phyloP scores from a whole-genome alignment of 192 early-diverging fungal species.

The Oehlia diaphana region DNA sequence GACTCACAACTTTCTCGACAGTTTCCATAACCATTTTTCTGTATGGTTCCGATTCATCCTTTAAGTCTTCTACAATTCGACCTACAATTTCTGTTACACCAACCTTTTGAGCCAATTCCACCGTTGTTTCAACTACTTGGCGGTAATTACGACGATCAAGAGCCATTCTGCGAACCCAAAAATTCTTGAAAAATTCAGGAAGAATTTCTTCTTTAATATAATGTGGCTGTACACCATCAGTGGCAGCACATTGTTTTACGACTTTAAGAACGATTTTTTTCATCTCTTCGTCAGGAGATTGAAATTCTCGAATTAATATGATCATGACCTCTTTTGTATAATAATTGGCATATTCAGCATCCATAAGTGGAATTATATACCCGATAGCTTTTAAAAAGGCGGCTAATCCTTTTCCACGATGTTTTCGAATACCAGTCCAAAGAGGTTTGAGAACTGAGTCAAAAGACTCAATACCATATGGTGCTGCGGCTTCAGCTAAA shows the following conservation, averaged over 20 bases:
- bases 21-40: constrained; percentile 99
- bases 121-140: constrained; percentile 95
- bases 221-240: constrained; percentile 83
- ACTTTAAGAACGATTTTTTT: constrained; percentile 98
- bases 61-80: constrained; percentile 87
- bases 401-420: constrained; percentile 93
- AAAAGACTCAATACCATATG: constrained; percentile 99
- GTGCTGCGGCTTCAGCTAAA: constrained; percentile 94
- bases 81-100: constrained; percentile 89
- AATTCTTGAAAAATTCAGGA: constrained; percentile 93
- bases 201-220: constrained; percentile 92
- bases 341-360: constrained; percentile 89
- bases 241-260: constrained; percentile 93
- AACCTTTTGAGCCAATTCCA: constrained; percentile 90
- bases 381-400: constrained; percentile 99
- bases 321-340: constrained; percentile 95
- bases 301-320: constrained; percentile 92
- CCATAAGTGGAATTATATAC: constrained; percentile 98
- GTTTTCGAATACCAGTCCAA: constrained; percentile 90
- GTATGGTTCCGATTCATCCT: constrained; percentile 92
- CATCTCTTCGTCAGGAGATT: constrained; percentile 98
- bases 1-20: constrained; percentile 75
- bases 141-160: constrained; percentile 91
- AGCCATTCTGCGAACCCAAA: constrained; percentile 98
- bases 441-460: constrained; percentile 87